Base-by-base conservation (phyloP, 805 yeast species). In the Zygotorulaspora florentina region DNA sequence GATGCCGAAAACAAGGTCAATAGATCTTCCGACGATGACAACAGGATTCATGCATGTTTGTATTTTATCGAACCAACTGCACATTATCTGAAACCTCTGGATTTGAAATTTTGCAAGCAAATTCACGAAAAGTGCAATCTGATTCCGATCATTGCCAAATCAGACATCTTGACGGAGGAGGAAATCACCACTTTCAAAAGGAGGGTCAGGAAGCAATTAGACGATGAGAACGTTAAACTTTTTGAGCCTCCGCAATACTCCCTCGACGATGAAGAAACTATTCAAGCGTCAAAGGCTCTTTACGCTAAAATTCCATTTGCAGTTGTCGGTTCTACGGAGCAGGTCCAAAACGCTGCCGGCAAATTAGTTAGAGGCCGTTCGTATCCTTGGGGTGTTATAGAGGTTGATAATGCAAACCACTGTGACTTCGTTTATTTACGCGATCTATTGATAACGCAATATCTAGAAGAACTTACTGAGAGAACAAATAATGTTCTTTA, bases 41-140 rank as follows among this genome's bases (percentile, higher is more conserved):
- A 83, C 61, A 82, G 99, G 62, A 79, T 93, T 48, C 99, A 93
- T 67, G 98, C 96, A 28, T 81, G 89, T 64, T 71, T 93, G 52
- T 93, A 90, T 70, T 91, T 93, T 59, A 86, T 93, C 60, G 96
- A 91, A 70, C 99, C 99, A 56, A 90, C 97, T 20, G 98, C 96
- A 50, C 99, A 93, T 70, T 80, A 87, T 35, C 76, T 93, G 65
- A 86, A 83, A 65, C 83, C 96, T 15, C 75, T 93, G 59, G 99
- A 93, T 67, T 81, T 93, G 56, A 83, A 79, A 54, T 86, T 90
- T 57, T 87, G 93, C 87, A 83, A 83, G 63, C 80, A 81, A 64
- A 80, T 93, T 52, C 95, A 88, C 71, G 83, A 83, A 62, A 89
- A 88, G 67, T 96, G 90, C 51, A 93, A 93, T 66, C 76, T 93